These are phyloP conservation scores for Fusarium irregulare DNA, from an alignment of 2,329 filamentous ascomycete genomes.

Conservation along the genomic window DNA sequence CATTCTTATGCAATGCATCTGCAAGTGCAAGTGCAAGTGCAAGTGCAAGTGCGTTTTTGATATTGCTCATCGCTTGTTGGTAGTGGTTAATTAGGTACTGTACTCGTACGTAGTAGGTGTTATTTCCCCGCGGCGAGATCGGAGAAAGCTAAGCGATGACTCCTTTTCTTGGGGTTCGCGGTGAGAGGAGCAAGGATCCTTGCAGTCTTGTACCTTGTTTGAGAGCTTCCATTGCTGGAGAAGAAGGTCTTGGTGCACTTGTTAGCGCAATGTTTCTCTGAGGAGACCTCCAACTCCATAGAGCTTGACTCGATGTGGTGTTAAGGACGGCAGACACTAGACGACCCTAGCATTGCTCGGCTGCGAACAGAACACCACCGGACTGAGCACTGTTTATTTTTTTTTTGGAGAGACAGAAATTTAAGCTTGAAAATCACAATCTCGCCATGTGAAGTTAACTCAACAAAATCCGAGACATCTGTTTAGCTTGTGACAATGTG, in stretches of 20 bases:
- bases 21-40: constrained; percentile 5
- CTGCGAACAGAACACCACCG: constrained; percentile 37
- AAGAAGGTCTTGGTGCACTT: constrained; percentile 39
- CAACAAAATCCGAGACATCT: neutral
- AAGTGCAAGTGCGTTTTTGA: constrained; percentile 10
- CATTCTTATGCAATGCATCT: constrained; percentile 16
- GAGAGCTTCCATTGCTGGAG: constrained; percentile 42
- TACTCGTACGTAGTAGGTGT: neutral
- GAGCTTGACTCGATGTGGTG: constrained; percentile 41
- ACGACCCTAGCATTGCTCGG: constrained; percentile 9
- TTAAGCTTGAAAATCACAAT: constrained; percentile 25
- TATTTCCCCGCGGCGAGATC: constrained; percentile 44
- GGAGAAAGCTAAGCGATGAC: constrained; percentile 42
- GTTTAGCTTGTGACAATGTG: neutral
- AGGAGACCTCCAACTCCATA: constrained; percentile 17
- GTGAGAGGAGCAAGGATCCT: constrained; percentile 19
- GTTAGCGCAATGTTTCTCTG: constrained; percentile 37
- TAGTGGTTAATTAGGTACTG: neutral
- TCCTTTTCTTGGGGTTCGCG: constrained; percentile 33
- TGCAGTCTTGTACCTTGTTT: constrained; percentile 24
- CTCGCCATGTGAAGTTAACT: neutral
- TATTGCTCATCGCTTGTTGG: constrained; percentile 29
- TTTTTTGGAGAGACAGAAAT: constrained; percentile 4
- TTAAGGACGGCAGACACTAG: constrained; percentile 16
- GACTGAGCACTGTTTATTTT: neutral